Conservation (phyloP, 306 rosid species). For the Fagus crenata region DNA sequence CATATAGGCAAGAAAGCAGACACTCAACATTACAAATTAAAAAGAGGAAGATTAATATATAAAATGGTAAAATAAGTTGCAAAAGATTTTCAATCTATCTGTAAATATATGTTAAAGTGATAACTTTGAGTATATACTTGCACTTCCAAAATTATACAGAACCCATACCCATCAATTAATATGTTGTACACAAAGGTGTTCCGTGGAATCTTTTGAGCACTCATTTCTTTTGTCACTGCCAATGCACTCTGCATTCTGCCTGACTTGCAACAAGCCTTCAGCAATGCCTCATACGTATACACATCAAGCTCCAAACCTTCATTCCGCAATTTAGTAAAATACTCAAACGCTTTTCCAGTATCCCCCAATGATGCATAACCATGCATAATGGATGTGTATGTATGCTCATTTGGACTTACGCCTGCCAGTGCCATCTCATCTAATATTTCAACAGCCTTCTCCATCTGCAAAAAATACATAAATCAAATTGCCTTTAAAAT, state of each 20-base stretch:
- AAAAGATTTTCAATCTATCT: neutral
- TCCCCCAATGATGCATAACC: constrained; percentile 95
- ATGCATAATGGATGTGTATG: constrained; percentile 90
- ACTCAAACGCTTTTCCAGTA: constrained; percentile 84
- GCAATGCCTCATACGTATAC: constrained; percentile 84
- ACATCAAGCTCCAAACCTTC: constrained; percentile 86
- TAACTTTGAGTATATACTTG: constrained; percentile 1
- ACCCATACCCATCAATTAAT: constrained; percentile 84
- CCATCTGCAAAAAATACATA: constrained; percentile 62
- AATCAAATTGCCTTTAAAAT: neutral
- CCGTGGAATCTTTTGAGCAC: constrained; percentile 72
- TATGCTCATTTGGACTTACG: constrained; percentile 73
- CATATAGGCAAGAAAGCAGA: constrained; percentile 11
- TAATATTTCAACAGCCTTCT: constrained; percentile 72
- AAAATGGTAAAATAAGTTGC: neutral
- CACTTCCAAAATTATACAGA: constrained; percentile 13
- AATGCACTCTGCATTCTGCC: constrained; percentile 99
- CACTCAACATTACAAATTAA: neutral
- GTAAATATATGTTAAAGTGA: constrained; percentile 9
- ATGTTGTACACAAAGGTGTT: constrained; percentile 91
- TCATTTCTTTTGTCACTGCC: constrained; percentile 92
- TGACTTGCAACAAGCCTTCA: constrained; percentile 96
- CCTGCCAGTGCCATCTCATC: constrained; percentile 91
- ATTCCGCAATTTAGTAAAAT: constrained; percentile 67
- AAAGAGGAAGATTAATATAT: neutral